phyloP scores from a whole-genome alignment of 352 stramenopile species.

The Pythium vanterpoolii region DNA sequence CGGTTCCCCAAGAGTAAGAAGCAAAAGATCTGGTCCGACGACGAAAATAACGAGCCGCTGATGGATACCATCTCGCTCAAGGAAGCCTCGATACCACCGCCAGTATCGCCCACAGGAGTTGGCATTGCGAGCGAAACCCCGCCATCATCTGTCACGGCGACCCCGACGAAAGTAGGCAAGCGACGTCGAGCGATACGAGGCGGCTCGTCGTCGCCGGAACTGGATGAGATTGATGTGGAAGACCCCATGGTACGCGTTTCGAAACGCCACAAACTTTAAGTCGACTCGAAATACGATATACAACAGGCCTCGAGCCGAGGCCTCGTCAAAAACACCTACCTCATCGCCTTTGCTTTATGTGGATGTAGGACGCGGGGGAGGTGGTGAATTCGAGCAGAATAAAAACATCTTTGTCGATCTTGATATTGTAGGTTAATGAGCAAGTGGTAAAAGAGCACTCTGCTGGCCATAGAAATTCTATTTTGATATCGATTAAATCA shows the following conservation, averaged over 20 bases:
- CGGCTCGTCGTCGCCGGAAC: constrained; percentile 6
- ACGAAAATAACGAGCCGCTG: constrained; percentile 18
- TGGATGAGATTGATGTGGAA: constrained; percentile 19
- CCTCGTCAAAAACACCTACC: not conserved
- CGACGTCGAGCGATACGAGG: constrained; percentile 9
- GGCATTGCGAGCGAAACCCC: constrained; percentile 2
- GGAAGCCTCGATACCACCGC: constrained; percentile 11
- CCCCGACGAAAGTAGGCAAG: constrained; percentile 22
- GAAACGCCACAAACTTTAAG: constrained; percentile 18
- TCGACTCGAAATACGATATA: no score
- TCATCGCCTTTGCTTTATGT: not conserved
- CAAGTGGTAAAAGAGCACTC: not conserved
- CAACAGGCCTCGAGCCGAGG: no score
- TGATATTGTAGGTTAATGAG: no score
- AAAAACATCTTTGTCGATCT: no score
- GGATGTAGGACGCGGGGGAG: not conserved
- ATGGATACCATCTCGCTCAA: constrained; percentile 16
- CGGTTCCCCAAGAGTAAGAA: constrained; percentile 26
- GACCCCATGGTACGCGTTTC: constrained; percentile 7
- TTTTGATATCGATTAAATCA: not conserved
- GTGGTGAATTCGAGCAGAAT: not conserved
- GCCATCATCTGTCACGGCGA: constrained; percentile 9
- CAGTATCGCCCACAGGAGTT: constrained; percentile 18
- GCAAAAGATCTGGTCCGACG: constrained; percentile 23
- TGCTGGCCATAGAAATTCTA: not conserved